Conservation (phyloP, 2,329 filamentous ascomycete species). For the Daldinia sp. region DNA sequence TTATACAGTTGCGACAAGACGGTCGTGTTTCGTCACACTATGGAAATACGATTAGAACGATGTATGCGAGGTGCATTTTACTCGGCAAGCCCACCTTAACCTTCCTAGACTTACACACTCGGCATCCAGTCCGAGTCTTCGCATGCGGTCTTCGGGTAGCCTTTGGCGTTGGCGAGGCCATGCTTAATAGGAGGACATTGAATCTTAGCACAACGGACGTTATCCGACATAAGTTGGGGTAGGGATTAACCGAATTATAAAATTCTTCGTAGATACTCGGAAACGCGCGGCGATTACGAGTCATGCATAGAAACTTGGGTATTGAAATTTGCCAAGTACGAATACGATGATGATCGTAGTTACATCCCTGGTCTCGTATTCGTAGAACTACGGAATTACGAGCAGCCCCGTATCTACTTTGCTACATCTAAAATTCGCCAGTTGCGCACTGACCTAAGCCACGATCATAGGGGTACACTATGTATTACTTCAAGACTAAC, state of each 20-base stretch:
- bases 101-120: constrained; percentile 41
- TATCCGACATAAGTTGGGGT: not conserved
- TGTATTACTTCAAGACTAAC: no score
- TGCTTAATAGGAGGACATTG: constrained; percentile 8
- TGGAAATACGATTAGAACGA: not conserved
- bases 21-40: constrained; percentile 42
- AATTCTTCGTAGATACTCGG: constrained; percentile 16
- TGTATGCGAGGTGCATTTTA: not conserved
- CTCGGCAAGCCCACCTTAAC: constrained; percentile 38
- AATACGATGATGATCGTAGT: constrained; percentile 10
- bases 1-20: constrained; percentile 41
- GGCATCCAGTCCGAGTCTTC: constrained; percentile 42
- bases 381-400: constrained; percentile 7
- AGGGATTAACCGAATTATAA: constrained; percentile 8
- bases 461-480: no score
- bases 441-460: not conserved
- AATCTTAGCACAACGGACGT: not conserved
- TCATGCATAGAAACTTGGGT: constrained; percentile 1
- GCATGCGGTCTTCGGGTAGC: constrained; percentile 39
- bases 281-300: constrained; percentile 26
- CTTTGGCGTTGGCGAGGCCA: constrained; percentile 34
- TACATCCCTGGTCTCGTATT: constrained; percentile 21
- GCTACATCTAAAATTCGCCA: not conserved
- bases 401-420: not conserved
- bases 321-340: constrained; percentile 3